Base-by-base conservation (phyloP, 2,329 filamentous ascomycete species). In the Penicillium sp. region DNA sequence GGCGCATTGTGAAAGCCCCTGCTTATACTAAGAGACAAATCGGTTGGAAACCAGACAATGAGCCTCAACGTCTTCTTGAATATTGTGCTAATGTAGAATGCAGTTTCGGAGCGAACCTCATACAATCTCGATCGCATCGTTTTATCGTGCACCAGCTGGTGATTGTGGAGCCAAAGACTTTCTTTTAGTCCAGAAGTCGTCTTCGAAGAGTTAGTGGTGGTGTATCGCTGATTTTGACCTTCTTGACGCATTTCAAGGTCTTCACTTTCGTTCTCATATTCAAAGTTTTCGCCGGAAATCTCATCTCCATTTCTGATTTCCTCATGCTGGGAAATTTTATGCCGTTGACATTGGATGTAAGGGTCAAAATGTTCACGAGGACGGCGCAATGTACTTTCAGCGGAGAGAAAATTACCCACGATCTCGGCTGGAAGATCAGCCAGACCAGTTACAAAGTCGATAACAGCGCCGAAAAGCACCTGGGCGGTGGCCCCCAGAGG, bases 1-100 rank as follows among this genome's bases (percentile, higher is more conserved):
- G 92, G 91, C 7, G 88, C 86, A 65, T 96, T 96, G 66, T 93
- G 87, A 67, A 96, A 94, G 0, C 91, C 92, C 68, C 88, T 88
- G 0, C 90, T 88, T 23, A 95, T 74, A 0, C 88, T 88, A 36
- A 96, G 74, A 38, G 89, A 89, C 55, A 96, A 87, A 67, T 95
- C 90, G 80, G 95, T 87, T 0, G 91, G 91, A 4, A 86, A 87
- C 64, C 89, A 91, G 55, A 93, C 79, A 6, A 90, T 84, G 4
- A 88, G 85, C 8, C 81, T 82, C 7, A 93, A 83, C 46, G 94
- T 87, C 18, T 85, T 84, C 24, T 82, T 81, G 34, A 92, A 81
- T 9, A 87, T 58, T 28, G 41, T 49, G 26, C 55, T 47, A 4
- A 42, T 33, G 16, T 59, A 23, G 6, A 49, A 23, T 15, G 21